phyloP scores from a whole-genome alignment of 2,329 filamentous ascomycete genomes.

The Epichloe sibirici region DNA sequence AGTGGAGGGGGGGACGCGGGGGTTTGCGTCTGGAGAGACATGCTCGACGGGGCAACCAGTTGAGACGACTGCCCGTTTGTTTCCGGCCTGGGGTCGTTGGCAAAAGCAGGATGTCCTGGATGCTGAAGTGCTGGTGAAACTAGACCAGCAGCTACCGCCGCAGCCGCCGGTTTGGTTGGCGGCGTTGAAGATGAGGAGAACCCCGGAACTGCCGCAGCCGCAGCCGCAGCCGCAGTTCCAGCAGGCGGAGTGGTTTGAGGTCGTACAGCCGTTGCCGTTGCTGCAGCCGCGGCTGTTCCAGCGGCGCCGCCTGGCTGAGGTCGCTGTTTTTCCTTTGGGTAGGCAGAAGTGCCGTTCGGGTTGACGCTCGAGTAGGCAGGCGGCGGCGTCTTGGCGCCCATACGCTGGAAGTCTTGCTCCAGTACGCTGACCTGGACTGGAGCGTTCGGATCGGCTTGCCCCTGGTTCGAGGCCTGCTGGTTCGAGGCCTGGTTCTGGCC shows the following conservation, averaged over 20 bases:
- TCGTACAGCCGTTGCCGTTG: constrained; percentile 9
- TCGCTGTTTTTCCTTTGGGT: constrained; percentile 68
- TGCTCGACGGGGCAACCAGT: constrained; percentile 26
- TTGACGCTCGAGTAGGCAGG: constrained; percentile 87
- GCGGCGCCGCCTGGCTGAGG: constrained; percentile 21
- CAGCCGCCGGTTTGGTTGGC: constrained; percentile 2
- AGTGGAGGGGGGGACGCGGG: constrained; percentile 82
- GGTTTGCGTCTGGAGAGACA: constrained; percentile 31
- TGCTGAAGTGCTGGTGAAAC: constrained; percentile 41
- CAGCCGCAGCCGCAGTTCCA: neutral
- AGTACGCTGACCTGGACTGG: constrained; percentile 55
- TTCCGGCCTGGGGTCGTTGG: constrained; percentile 59
- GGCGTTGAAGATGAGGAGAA: neutral
- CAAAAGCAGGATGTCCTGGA: constrained; percentile 76
- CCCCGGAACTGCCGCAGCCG: neutral
- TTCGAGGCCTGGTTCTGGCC: neutral
- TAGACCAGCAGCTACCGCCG: constrained; percentile 16
- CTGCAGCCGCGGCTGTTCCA: constrained; percentile 10
- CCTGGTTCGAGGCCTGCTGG: neutral
- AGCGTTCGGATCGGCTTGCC: constrained; percentile 18
- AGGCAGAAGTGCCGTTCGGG: constrained; percentile 40
- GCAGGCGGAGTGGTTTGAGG: constrained; percentile 3
- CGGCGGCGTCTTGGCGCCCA: constrained; percentile 75
- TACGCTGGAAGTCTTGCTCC: constrained; percentile 73
- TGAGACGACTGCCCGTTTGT: constrained; percentile 36